Conservation (phyloP, 2,329 filamentous ascomycete genomes). For the Arthrobotrys pseudoclavata region DNA sequence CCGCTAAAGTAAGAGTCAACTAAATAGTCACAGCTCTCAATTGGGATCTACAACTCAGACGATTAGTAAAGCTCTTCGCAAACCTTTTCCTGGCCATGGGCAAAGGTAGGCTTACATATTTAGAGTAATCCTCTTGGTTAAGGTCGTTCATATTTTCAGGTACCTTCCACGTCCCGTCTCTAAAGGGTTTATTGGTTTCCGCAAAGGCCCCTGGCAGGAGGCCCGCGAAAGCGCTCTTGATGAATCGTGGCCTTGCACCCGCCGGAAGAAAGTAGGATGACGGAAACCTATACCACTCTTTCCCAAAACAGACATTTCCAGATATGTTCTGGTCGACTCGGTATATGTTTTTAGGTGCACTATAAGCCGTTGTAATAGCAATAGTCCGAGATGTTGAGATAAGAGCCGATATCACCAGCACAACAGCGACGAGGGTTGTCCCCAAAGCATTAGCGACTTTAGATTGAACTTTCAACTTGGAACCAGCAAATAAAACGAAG, state of each 20-base stretch:
- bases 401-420: slow-evolving; percentile 65
- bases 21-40: slow-evolving; percentile 82
- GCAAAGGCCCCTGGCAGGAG: slow-evolving; percentile 91
- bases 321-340: slow-evolving; percentile 40
- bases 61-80: slow-evolving; percentile 60
- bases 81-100: not conserved
- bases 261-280: slow-evolving; percentile 90
- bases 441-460: not conserved
- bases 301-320: slow-evolving; percentile 81
- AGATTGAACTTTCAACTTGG: not conserved
- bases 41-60: slow-evolving; percentile 71
- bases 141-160: slow-evolving; percentile 90
- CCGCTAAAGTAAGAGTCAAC: slow-evolving; percentile 86
- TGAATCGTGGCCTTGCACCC: slow-evolving; percentile 86
- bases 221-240: slow-evolving; percentile 90
- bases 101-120: slow-evolving; percentile 75
- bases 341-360: slow-evolving; percentile 79
- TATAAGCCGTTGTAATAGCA: slow-evolving; percentile 84
- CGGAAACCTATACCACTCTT: slow-evolving; percentile 98
- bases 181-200: slow-evolving; percentile 70
- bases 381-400: slow-evolving; percentile 79
- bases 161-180: slow-evolving; percentile 80
- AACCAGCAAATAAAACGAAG: not conserved
- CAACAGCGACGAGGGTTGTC: slow-evolving; percentile 11
- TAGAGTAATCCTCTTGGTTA: slow-evolving; percentile 86